phyloP scores from a whole-genome alignment of 371 early-diverging fungal genomes.

The Rhizopus microsporus region DNA sequence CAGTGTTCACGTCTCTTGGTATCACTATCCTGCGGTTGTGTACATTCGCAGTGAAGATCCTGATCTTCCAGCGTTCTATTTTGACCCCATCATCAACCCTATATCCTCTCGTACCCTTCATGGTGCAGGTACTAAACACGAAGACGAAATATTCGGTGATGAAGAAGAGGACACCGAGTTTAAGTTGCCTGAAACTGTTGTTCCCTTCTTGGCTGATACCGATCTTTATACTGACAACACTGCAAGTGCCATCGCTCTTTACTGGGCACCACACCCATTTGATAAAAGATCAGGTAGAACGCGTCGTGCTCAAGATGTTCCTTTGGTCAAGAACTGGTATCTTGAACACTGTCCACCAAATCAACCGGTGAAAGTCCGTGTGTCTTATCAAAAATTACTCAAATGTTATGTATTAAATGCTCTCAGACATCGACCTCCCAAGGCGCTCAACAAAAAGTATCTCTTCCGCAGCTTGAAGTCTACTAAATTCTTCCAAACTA shows the following conservation, averaged over 20 bases:
- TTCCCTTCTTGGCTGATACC: slow-evolving; percentile 82
- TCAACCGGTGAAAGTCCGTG: slow-evolving; percentile 96
- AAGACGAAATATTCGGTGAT: slow-evolving; percentile 88
- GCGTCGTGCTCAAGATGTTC: slow-evolving; percentile 95
- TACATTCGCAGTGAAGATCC: slow-evolving; percentile 92
- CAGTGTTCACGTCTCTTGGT: slow-evolving; percentile 88
- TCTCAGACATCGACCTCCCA: slow-evolving; percentile 84
- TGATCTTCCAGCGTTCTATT: slow-evolving; percentile 96
- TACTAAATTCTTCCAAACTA: slow-evolving; percentile 98
- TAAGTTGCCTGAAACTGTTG: slow-evolving; percentile 76
- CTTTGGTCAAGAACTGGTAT: slow-evolving; percentile 97
- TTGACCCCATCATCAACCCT: slow-evolving; percentile 96
- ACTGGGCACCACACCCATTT: slow-evolving; percentile 98
- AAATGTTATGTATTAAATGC: slow-evolving; percentile 90
- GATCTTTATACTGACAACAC: slow-evolving; percentile 91
- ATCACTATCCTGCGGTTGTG: slow-evolving; percentile 91
- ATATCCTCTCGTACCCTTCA: slow-evolving; percentile 82
- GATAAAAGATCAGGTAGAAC: slow-evolving; percentile 90
- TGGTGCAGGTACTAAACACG: slow-evolving; percentile 58
- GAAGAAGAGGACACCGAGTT: slow-evolving; percentile 74
- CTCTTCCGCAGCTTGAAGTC: slow-evolving; percentile 92
- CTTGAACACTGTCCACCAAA: slow-evolving; percentile 93
- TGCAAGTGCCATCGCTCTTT: slow-evolving; percentile 87
- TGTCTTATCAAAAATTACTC: slow-evolving; percentile 96
- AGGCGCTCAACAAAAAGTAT: slow-evolving; percentile 88